These are phyloP conservation scores for Datura wrightii DNA, from an alignment of 257 asterid species.

Conservation along the genomic window DNA sequence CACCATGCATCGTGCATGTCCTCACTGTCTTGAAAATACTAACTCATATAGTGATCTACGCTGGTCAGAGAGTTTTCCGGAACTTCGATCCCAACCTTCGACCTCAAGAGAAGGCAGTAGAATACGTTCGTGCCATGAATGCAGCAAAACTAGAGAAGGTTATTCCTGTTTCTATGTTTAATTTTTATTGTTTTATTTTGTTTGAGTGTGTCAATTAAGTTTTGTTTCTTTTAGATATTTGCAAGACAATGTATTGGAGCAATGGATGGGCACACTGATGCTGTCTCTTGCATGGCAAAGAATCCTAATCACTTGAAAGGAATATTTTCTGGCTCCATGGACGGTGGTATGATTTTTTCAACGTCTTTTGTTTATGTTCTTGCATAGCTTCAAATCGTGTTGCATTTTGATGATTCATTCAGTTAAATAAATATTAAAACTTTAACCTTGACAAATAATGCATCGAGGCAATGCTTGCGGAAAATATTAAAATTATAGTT, in stretches of 20 bases:
- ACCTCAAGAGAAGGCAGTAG: conserved; percentile 83
- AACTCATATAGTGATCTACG: neutral
- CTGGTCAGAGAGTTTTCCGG: conserved; percentile 76
- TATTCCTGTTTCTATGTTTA: neutral
- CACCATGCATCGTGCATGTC: neutral
- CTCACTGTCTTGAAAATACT: neutral
- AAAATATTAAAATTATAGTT: neutral
- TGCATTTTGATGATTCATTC: neutral
- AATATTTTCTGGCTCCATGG: conserved; percentile 92
- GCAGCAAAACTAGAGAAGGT: conserved; percentile 97
- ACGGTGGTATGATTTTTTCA: conserved; percentile 66
- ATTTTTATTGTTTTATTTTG: neutral
- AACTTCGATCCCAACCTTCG: conserved; percentile 86
- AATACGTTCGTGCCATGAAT: conserved; percentile 90
- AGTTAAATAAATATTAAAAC: neutral
- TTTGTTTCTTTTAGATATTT: conserved; percentile 55
- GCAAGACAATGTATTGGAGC: conserved; percentile 92
- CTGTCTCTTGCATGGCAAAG: conserved; percentile 87
- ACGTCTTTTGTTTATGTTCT: neutral
- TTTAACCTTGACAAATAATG: neutral
- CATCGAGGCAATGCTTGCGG: neutral
- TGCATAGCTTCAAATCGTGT: neutral
- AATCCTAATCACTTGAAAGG: conserved; percentile 82
- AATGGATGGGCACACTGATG: conserved; percentile 95
- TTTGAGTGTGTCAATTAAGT: neutral